Evolutionary conservation across 2,329 filamentous ascomycete genomes (phyloP), one percentile per base, ranked within the genome.

Genomic region (Zasmidium cellare): DNA sequence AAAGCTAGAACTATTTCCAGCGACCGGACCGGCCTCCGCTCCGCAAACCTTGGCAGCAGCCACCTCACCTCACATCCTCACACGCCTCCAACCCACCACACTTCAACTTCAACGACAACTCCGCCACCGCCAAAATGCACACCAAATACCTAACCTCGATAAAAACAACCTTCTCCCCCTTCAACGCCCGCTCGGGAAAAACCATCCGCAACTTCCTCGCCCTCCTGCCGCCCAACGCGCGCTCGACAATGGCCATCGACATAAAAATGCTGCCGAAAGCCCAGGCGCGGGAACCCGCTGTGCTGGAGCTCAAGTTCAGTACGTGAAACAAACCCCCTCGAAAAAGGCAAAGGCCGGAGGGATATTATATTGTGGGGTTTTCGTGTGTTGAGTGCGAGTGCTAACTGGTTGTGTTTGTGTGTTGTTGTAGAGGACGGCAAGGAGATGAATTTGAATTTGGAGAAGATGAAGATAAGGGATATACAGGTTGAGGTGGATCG

Each of bases 91-190:
- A n/a, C n/a, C n/a, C n/a, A n/a, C n/a, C n/a, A n/a, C n/a, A n/a
- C n/a, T n/a, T n/a, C n/a, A n/a, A n/a, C n/a, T n/a, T n/a, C n/a
- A 20, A n/a, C 14, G 24, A 11, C 31, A 24, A 3, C 31, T 25
- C 31, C 20, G 9, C 12, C 35, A 46, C 23, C 52, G 31, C 51
- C 51, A 60, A 35, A 38, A 94, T 94, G 91, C 90, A 94, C 61
- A 93, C 90, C 59, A 87, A 87, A 73, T 94, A 91, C 80, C 84
- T 96, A 75, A 93, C 92, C 74, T 86, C 91, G 74, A 87, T 97
- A 69, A 86, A 84, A 69, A 88, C 91, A 65, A 86, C 86, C 74
- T 97, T 97, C 86, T 96, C 96, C 77, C 93, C 94, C 41, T 97
- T 97, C 84, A 89, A 87, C 24, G 77, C 83, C 22, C 82, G 84